A percentile compares a stretch with the other conserved stretches of the same genome.
phyloP scores from a whole-genome alignment of 2,329 filamentous ascomycete genomes.

The Rhinocladiella mackenziei region DNA sequence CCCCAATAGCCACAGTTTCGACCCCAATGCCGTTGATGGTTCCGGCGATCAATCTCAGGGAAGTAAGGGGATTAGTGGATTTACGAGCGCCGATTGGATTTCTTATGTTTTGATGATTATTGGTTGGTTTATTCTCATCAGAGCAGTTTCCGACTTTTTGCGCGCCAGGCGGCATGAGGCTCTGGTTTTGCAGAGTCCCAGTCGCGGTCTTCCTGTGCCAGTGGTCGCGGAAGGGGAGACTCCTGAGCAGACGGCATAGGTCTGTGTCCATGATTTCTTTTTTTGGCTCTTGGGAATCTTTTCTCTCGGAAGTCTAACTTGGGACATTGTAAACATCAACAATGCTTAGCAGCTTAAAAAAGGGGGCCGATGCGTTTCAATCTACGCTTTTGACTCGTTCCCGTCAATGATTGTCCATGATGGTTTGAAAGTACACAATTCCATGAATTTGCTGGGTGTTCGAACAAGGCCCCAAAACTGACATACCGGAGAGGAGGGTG shows the following conservation, averaged over 20 bases:
- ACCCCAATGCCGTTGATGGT: conserved; percentile 60
- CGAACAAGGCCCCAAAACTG: too few species aligned
- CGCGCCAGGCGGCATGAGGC: conserved; percentile 86
- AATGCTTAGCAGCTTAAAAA: too few species aligned
- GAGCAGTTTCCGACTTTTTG: conserved; percentile 87
- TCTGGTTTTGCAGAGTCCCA: conserved; percentile 86
- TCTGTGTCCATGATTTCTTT: neutral
- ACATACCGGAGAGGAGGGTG: too few species aligned
- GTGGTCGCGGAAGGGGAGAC: conserved; percentile 83
- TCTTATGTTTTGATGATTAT: conserved; percentile 94
- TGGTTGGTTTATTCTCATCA: conserved; percentile 95
- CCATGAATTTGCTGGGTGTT: too few species aligned
- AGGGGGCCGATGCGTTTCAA: too few species aligned
- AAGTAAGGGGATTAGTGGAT: conserved; percentile 15
- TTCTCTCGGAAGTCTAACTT: neutral
- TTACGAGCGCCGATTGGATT: conserved; percentile 64
- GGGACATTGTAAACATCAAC: too few species aligned
- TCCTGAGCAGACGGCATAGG: conserved; percentile 69
- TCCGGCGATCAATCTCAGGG: conserved; percentile 14
- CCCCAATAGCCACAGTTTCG: conserved; percentile 85
- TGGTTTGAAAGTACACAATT: too few species aligned
- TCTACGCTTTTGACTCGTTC: too few species aligned
- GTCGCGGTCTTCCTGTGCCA: conserved; percentile 76
- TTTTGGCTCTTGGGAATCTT: neutral
- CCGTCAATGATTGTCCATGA: too few species aligned